A percentile compares a stretch with the other conserved stretches of the same genome.
Evolutionary conservation across 2,329 filamentous ascomycete genomes (phyloP).

Genomic region (Aureobasidium sp.): DNA sequence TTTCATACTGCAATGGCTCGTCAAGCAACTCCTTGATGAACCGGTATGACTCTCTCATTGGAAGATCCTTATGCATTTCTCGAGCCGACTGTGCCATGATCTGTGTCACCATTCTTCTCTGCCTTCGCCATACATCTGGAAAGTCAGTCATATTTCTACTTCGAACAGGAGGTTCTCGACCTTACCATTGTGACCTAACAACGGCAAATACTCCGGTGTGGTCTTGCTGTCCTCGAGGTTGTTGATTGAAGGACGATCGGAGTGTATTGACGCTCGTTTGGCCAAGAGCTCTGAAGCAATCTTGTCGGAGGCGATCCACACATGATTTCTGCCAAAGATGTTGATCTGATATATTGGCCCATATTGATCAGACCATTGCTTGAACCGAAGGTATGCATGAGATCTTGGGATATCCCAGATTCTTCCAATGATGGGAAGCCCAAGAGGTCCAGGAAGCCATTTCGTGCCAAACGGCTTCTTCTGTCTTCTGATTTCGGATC

Average conservation of each 20-base stretch:
- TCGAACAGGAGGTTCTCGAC: background rate
- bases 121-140: conserved; percentile 21
- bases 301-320: conserved; percentile 58
- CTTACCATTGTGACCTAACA: conserved; percentile 64
- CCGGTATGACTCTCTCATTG: no score
- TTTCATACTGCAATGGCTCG: no score
- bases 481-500: no score
- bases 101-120: conserved; percentile 59
- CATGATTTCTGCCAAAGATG: conserved; percentile 46
- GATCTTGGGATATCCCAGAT: conserved; percentile 55
- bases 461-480: no score
- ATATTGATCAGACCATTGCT: conserved; percentile 40
- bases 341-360: conserved; percentile 39
- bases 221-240: conserved; percentile 63
- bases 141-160: no score
- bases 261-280: conserved; percentile 58
- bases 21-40: no score
- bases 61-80: no score
- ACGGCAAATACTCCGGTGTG: conserved; percentile 61
- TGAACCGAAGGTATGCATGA: conserved; percentile 62
- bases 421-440: conserved; percentile 40
- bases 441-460: conserved; percentile 41
- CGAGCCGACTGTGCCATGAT: no score
- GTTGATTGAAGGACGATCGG: conserved; percentile 55
- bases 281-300: conserved; percentile 60